Base-by-base conservation (phyloP, 148 eudicot species). In the Rhododendron griersonianum region DNA sequence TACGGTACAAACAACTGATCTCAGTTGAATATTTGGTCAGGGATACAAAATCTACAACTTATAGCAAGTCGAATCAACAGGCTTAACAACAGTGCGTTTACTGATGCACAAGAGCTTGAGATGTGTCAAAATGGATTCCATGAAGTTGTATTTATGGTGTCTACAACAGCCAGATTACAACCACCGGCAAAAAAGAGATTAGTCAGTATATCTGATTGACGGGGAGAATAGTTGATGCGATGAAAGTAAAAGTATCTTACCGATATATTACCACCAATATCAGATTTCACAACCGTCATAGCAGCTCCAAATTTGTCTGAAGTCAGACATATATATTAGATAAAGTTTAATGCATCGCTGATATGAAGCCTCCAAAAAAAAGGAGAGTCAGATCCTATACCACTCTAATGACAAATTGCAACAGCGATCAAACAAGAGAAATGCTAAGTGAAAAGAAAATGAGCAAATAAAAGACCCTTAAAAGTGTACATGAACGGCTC, bases 251-350 rank as follows among this genome's bases (percentile, higher is more conserved):
- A 76, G 51, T 55, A 61, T 41, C 91, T 84, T 90, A 91, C 94
- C 45, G 98, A 86, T 76, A 95, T 97, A 89, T 95, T 97, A 14
- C 98, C 98, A 83, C 92, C 92, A 80, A 97, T 90, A 87, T 97
- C 98, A 61, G 91, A 90, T 91, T 95, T 97, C 84, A 97, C 98
- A n/a, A 96, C 87, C 19, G 92, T 75, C 98, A 96, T 94, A 28
- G 98, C 93, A 78, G 96, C 90, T 76, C 98, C 98, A 88, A 97
- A 93, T 91, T 94, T 95, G 82, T 97, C 99, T 97, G 81, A 11
- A 84, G 90, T 81, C 11, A 83, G 2, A 88, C 74, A 84, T 25
- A 87, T 78, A 84, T 78, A 84, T 25, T 41, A 84, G 21, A 35
- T 83, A 81, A 50, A 21, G 33, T 35, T 59, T 57, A 90, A 25